Evolutionary conservation across 139 green algal species (phyloP).

Genomic region (Astrephomene gubernaculifera): DNA sequence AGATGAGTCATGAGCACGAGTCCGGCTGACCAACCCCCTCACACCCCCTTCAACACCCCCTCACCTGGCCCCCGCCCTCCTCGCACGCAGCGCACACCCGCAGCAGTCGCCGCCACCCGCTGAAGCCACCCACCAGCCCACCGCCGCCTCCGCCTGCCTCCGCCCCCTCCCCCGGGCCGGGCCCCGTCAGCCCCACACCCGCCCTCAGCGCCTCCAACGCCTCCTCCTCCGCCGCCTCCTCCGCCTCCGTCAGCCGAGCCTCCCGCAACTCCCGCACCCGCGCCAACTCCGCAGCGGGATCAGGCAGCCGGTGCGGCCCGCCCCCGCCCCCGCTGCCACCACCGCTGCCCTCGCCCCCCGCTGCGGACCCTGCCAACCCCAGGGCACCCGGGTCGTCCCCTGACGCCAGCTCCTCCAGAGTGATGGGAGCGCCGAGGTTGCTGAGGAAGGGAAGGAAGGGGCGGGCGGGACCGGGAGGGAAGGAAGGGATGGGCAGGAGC

Average conservation of each 20-base stretch:
- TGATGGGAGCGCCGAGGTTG: not conserved
- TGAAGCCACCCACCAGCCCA: not conserved
- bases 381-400: too few relatives aligned
- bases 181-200: not conserved
- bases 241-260: not conserved
- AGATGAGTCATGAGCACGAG: too few relatives aligned
- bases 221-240: not conserved
- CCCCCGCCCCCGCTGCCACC: too few relatives aligned
- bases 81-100: constrained; percentile 16
- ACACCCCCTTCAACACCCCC: not conserved
- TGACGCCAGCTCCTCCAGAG: not conserved
- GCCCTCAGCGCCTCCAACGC: not conserved
- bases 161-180: not conserved
- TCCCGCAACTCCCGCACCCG: constrained; percentile 29
- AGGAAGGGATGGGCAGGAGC: too few relatives aligned
- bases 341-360: too few relatives aligned
- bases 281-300: not conserved
- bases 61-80: constrained; percentile 23
- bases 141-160: not conserved
- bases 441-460: not conserved
- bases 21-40: not conserved
- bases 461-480: not conserved
- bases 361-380: too few relatives aligned
- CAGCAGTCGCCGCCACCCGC: not conserved
- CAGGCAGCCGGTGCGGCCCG: too few relatives aligned